Percentiles rank a stretch among this genome's conserved stretches.
Evolutionary conservation across 2,329 filamentous ascomycete species (phyloP).

Genomic region (Neopestalotiopsis clavispora): DNA sequence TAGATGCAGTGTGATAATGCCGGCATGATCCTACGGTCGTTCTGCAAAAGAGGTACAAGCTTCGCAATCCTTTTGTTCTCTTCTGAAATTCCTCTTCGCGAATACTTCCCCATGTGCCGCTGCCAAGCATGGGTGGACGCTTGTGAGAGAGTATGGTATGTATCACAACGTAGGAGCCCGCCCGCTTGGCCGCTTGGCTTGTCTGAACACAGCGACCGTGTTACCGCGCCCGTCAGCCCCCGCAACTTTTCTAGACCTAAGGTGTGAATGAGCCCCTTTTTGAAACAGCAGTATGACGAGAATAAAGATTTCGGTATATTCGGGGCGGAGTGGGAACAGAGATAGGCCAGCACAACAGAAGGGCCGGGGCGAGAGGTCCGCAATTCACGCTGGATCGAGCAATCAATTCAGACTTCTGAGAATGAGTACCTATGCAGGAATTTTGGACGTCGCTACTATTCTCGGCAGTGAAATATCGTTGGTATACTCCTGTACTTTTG

Average conservation of each 20-base stretch:
- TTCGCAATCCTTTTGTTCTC: background rate
- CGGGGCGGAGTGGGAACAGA: background rate
- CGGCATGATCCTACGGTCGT: background rate
- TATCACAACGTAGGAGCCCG: background rate
- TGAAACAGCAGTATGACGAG: background rate
- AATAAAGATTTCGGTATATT: background rate
- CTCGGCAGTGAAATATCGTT: no score
- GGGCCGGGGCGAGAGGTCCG: background rate
- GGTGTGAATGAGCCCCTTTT: background rate
- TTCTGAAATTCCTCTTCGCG: background rate
- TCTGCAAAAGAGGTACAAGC: background rate
- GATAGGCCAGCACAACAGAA: background rate
- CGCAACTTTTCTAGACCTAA: background rate
- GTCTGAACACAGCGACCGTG: background rate
- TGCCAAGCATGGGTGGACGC: background rate
- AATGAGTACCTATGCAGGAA: no score
- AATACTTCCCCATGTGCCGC: background rate
- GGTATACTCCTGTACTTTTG: no score
- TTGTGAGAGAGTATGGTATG: background rate
- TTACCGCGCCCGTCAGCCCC: background rate
- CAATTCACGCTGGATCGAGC: background rate
- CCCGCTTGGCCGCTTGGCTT: background rate
- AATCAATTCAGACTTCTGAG: no score
- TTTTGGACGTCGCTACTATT: no score
- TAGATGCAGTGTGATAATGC: background rate